Conservation (phyloP, 805 yeast genomes). For the Lachancea kluyveri region DNA sequence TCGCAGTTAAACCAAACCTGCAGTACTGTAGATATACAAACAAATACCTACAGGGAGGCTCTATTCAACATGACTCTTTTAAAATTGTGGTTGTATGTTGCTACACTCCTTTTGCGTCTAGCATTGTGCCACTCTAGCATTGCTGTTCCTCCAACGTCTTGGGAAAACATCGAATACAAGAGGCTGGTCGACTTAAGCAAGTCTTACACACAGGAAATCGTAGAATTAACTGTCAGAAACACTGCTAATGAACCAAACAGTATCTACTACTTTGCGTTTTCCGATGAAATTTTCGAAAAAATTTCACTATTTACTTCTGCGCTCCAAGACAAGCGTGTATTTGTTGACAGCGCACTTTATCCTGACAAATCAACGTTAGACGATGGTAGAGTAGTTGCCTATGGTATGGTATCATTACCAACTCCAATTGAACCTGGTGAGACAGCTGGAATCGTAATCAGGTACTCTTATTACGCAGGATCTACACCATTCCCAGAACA, state of each 20-base stretch:
- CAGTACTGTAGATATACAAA: too few species aligned
- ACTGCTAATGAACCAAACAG: slow-evolving; percentile 45
- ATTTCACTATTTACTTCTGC: slow-evolving; percentile 43
- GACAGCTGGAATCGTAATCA: slow-evolving; percentile 41
- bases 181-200: slow-evolving; percentile 60
- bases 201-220: slow-evolving; percentile 59
- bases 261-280: slow-evolving; percentile 55
- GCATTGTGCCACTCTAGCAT: not conserved
- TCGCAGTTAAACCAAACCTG: too few species aligned
- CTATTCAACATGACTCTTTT: too few species aligned
- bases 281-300: slow-evolving; percentile 37
- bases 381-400: slow-evolving; percentile 28
- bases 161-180: slow-evolving; percentile 51
- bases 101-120: too few species aligned
- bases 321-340: slow-evolving; percentile 21
- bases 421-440: slow-evolving; percentile 63
- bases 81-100: too few species aligned
- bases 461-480: slow-evolving; percentile 41
- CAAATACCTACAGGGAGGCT: too few species aligned
- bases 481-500: slow-evolving; percentile 58
- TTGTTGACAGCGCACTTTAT: slow-evolving; percentile 23
- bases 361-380: slow-evolving; percentile 19
- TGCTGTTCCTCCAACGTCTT: slow-evolving; percentile 15
- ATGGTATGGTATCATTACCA: slow-evolving; percentile 49
- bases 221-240: slow-evolving; percentile 53